These are phyloP conservation scores for Botrytis tulipae DNA, from an alignment of 2,329 filamentous ascomycete genomes.

Conservation along the genomic window DNA sequence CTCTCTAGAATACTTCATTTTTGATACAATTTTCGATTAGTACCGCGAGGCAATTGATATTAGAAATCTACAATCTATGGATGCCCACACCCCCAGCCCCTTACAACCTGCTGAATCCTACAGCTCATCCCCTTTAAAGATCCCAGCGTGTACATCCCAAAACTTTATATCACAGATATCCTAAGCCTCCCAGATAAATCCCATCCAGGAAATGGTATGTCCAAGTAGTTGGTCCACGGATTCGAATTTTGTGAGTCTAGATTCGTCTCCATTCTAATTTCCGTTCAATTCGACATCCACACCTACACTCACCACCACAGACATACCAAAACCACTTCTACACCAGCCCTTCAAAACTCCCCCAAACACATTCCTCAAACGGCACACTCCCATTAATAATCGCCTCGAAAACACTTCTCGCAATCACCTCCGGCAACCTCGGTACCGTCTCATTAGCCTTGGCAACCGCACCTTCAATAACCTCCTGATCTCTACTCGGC, in stretches of 20 bases:
- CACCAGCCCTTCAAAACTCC: not conserved
- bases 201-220: not conserved
- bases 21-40: not conserved
- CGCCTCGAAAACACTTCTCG: slow-evolving; percentile 24
- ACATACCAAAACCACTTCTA: not conserved
- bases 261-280: not conserved
- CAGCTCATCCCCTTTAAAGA: not conserved
- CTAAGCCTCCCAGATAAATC: not conserved
- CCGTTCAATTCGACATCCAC: not conserved
- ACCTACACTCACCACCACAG: not conserved
- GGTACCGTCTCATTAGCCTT: slow-evolving; percentile 20
- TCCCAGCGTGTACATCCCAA: not conserved
- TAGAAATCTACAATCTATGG: not conserved
- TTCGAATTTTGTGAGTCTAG: not conserved
- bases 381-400: slow-evolving; percentile 26
- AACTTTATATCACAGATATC: not conserved
- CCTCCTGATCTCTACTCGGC: slow-evolving; percentile 21
- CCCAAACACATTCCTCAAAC: slow-evolving; percentile 27
- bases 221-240: not conserved
- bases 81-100: not conserved
- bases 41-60: not conserved
- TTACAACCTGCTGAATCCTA: rapidly evolving
- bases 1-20: not conserved
- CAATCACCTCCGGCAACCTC: slow-evolving; percentile 24
- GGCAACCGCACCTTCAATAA: slow-evolving; percentile 24